Conservation (phyloP, 1,139 yeast genomes). For the Blastobotrys buckinghamii region DNA sequence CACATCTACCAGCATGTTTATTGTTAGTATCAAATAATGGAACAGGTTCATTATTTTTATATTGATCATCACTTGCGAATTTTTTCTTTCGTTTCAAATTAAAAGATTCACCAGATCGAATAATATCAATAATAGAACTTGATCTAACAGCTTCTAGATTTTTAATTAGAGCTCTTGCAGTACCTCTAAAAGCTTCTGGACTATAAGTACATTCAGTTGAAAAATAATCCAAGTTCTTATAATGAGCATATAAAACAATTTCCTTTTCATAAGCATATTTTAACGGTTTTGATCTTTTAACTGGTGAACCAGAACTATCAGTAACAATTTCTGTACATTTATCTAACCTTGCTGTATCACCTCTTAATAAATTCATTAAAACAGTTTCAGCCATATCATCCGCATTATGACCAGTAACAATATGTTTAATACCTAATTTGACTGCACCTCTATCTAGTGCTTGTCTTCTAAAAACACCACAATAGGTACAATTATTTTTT, state of each 20-base stretch:
- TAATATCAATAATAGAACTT: constrained; percentile 88
- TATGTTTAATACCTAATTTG: constrained; percentile 79
- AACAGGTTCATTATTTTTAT: constrained; percentile 1
- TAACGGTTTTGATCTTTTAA: constrained; percentile 88
- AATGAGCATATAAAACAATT: constrained; percentile 94
- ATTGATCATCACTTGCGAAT: not conserved
- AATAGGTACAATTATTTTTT: constrained; percentile 92
- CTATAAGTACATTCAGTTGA: constrained; percentile 98
- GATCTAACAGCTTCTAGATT: constrained; percentile 88
- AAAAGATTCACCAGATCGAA: constrained; percentile 88
- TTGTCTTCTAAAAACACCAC: constrained; percentile 95
- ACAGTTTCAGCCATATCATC: constrained; percentile 99
- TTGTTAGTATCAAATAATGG: constrained; percentile 10
- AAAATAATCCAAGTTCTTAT: constrained; percentile 89
- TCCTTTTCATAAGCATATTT: constrained; percentile 96
- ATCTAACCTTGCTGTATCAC: constrained; percentile 92
- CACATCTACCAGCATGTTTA: constrained; percentile 44
- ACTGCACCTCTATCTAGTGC: constrained; percentile 96
- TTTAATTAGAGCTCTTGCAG: constrained; percentile 88
- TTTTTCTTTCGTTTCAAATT: constrained; percentile 41
- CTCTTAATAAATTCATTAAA: constrained; percentile 86
- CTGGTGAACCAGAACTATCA: constrained; percentile 48
- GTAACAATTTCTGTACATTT: constrained; percentile 88
- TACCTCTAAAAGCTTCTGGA: constrained; percentile 97
- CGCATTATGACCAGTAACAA: constrained; percentile 98